A percentile compares a stretch with the other conserved stretches of the same genome.
These are phyloP conservation scores for Silene uniflora DNA, from an alignment of 148 eudicot species.

Conservation along the genomic window DNA sequence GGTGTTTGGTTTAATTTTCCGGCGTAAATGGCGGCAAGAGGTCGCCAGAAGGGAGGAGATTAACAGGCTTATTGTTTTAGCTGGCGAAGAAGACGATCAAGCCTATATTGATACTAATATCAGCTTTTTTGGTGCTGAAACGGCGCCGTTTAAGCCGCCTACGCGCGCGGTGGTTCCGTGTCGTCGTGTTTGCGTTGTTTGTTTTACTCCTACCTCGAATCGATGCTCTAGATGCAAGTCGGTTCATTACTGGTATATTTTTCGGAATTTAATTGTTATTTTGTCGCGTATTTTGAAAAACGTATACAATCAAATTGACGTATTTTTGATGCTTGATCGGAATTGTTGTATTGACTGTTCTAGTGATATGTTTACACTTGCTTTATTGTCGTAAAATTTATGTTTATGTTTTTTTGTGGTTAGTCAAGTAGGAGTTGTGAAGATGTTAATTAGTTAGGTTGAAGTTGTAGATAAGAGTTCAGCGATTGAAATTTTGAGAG, in stretches of 20 bases:
- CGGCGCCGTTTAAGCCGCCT: not conserved
- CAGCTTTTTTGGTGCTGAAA: slow-evolving; percentile 5
- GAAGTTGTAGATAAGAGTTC: not conserved
- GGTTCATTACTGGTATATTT: slow-evolving; percentile 67
- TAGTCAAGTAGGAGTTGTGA: not conserved
- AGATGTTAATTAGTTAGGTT: not conserved
- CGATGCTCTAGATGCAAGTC: slow-evolving; percentile 73
- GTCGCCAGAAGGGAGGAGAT: slow-evolving; percentile 65
- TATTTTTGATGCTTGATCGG: not conserved
- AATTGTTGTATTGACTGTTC: slow-evolving; percentile 2
- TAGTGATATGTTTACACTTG: too few species aligned
- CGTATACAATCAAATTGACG: not conserved
- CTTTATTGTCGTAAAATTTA: too few species aligned
- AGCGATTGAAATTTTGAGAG: not conserved
- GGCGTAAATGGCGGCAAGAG: slow-evolving; percentile 62
- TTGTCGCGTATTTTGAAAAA: not conserved
- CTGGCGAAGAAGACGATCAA: slow-evolving; percentile 63
- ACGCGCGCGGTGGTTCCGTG: slow-evolving; percentile 7
- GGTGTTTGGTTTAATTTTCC: slow-evolving; percentile 38
- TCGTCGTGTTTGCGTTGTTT: slow-evolving; percentile 57
- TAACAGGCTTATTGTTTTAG: slow-evolving; percentile 52
- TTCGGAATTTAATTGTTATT: not conserved
- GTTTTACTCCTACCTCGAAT: slow-evolving; percentile 46
- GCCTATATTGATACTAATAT: slow-evolving; percentile 56
- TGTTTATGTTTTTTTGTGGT: too few species aligned